Evolutionary conservation across 768 basidiomycete species (phyloP).

Genomic region (Mycena crocata): DNA sequence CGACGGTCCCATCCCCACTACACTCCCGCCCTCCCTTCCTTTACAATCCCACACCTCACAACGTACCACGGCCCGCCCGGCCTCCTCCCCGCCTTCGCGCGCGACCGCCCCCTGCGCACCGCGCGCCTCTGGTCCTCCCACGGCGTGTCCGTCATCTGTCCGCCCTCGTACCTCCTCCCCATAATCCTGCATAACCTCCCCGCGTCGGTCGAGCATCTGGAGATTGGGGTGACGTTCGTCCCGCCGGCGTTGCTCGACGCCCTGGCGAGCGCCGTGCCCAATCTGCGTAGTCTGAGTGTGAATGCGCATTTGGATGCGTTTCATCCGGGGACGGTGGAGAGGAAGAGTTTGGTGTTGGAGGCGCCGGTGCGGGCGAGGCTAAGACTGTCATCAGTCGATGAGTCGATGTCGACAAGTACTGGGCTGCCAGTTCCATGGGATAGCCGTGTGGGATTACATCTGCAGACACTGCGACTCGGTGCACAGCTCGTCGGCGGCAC

Average conservation of each 20-base stretch:
- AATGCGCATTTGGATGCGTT: constrained; percentile 37
- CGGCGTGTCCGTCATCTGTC: constrained; percentile 27
- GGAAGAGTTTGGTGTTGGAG: too few relatives aligned
- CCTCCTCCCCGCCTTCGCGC: constrained; percentile 29
- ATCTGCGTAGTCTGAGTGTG: constrained; percentile 30
- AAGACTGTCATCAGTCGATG: too few relatives aligned
- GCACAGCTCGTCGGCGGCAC: constrained; percentile 12
- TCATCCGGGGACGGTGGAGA: constrained; percentile 32
- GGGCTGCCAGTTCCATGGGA: too few relatives aligned
- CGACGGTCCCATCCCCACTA: constrained; percentile 14
- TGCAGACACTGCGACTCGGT: constrained; percentile 6
- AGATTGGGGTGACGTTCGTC: constrained; percentile 34
- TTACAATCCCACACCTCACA: constrained; percentile 26
- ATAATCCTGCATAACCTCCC: constrained; percentile 29
- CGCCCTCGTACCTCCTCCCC: constrained; percentile 23
- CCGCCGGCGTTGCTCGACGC: constrained; percentile 29
- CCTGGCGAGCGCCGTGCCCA: constrained; percentile 28
- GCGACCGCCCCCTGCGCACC: constrained; percentile 23
- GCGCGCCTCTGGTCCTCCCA: constrained; percentile 37
- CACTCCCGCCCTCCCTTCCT: constrained; percentile 17
- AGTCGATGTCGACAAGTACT: too few relatives aligned
- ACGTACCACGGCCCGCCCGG: constrained; percentile 36
- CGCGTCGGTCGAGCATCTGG: constrained; percentile 3
- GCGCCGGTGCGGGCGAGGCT: too few relatives aligned
- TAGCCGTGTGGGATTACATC: not conserved